A percentile compares a stretch with the other conserved stretches of the same genome.
Evolutionary conservation across 495 filamentous ascomycete species (phyloP).

Genomic region (Filosporella fistucella): DNA sequence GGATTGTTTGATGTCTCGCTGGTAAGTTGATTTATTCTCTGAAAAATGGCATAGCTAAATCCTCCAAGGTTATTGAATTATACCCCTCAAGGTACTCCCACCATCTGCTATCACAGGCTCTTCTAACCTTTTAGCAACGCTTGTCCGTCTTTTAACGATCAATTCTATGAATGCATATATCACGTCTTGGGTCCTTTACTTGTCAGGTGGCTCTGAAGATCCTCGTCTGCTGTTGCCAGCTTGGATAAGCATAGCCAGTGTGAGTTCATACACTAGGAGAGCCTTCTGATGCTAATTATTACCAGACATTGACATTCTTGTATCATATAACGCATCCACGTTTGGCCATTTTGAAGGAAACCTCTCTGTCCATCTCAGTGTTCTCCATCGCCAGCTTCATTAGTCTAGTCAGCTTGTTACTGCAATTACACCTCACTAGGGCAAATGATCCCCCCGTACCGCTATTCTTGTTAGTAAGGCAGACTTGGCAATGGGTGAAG

Average conservation of each 20-base stretch:
- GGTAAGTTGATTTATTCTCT: constrained; percentile 45
- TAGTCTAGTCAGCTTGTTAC: constrained; percentile 65
- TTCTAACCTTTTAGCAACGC: constrained; percentile 52
- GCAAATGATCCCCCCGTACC: constrained; percentile 62
- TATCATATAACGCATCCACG: constrained; percentile 81
- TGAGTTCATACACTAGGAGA: constrained; percentile 8
- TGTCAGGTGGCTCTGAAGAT: constrained; percentile 70
- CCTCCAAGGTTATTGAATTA: constrained; percentile 72
- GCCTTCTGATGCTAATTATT: constrained; percentile 4
- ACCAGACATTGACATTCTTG: constrained; percentile 66
- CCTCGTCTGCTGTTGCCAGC: constrained; percentile 76
- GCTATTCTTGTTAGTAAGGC: constrained; percentile 47
- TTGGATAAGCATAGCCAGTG: constrained; percentile 78
- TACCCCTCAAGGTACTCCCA: constrained; percentile 74
- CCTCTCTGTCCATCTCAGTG: constrained; percentile 68
- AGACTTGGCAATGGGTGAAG: constrained; percentile 14
- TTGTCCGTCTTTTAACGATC: constrained; percentile 77
- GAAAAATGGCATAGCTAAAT: too few relatives aligned
- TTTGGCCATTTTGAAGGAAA: constrained; percentile 78
- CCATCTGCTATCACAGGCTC: too few relatives aligned
- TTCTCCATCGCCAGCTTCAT: constrained; percentile 73
- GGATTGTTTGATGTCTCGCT: constrained; percentile 89
- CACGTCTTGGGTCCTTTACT: constrained; percentile 73
- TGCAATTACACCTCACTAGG: constrained; percentile 63
- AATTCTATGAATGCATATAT: constrained; percentile 76